Evolutionary conservation across 768 basidiomycete species (phyloP).

Genomic region (Lentinula raphanica): DNA sequence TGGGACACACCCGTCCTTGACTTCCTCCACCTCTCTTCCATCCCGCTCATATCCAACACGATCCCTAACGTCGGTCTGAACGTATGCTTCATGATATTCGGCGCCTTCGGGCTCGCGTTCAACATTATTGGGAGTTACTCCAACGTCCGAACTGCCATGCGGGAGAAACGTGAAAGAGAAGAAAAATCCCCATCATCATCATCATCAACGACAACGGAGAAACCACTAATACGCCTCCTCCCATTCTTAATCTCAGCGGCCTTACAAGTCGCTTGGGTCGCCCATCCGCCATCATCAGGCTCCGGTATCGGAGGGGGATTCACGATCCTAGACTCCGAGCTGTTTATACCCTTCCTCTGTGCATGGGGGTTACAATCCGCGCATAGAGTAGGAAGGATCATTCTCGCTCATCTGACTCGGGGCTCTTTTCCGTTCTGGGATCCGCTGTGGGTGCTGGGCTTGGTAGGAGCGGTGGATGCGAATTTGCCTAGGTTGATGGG

Average conservation of each 20-base stretch:
- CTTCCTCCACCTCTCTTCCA: not conserved
- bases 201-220: slow-evolving; percentile 33
- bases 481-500: slow-evolving; percentile 66
- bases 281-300: slow-evolving; percentile 59
- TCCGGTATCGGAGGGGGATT: slow-evolving; percentile 27
- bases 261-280: slow-evolving; percentile 81
- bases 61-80: not conserved
- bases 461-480: slow-evolving; percentile 76
- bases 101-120: slow-evolving; percentile 59
- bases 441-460: slow-evolving; percentile 79
- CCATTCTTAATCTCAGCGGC: slow-evolving; percentile 70
- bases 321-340: slow-evolving; percentile 61
- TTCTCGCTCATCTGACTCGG: slow-evolving; percentile 87
- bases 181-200: too few species aligned
- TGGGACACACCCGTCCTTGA: not conserved
- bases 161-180: too few species aligned
- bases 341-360: slow-evolving; percentile 83
- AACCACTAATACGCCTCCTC: slow-evolving; percentile 68
- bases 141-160: slow-evolving; percentile 71
- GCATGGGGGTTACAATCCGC: slow-evolving; percentile 93
- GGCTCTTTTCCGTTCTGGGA: slow-evolving; percentile 83
- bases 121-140: slow-evolving; percentile 80
- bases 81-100: slow-evolving; percentile 45
- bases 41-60: not conserved
- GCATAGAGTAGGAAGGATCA: slow-evolving; percentile 88